These are phyloP conservation scores for Cymbopogon citratus DNA, from an alignment of 176 grass and related monocot species.

Conservation along the genomic window DNA sequence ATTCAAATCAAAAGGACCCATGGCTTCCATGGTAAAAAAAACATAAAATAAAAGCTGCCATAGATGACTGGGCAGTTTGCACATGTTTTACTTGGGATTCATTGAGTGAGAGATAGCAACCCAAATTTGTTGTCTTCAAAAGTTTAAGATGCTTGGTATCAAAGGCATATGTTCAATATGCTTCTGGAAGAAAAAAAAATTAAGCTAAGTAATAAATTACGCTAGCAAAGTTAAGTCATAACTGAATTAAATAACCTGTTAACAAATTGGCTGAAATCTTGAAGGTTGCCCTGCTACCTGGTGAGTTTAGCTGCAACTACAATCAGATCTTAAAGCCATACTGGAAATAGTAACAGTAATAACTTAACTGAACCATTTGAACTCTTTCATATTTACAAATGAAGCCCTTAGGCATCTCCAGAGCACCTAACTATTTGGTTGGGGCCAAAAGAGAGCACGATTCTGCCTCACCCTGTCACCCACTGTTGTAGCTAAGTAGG, in stretches of 20 bases:
- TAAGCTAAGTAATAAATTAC: neutral
- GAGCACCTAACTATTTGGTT: neutral
- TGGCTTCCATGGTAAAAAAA: neutral
- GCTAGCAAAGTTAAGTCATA: neutral
- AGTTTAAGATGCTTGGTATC: neutral
- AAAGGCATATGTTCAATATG: neutral
- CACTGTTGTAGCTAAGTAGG: neutral
- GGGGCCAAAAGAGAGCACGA: neutral
- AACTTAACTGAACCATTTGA: neutral
- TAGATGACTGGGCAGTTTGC: neutral
- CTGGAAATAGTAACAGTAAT: neutral
- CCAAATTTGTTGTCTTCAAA: neutral
- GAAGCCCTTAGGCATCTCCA: neutral
- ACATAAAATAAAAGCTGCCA: neutral
- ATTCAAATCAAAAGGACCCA: neutral
- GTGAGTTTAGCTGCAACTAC: neutral
- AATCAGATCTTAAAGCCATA: neutral
- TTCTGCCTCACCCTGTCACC: neutral
- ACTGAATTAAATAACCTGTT: neutral
- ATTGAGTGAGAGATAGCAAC: neutral
- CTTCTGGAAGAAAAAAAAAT: neutral
- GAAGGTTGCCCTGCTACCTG: neutral
- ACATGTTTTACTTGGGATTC: neutral
- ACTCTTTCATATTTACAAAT: conserved; percentile 31
- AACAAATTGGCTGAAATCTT: neutral